Base-by-base conservation (phyloP, 805 yeast genomes). In the Candida nitratophila region DNA sequence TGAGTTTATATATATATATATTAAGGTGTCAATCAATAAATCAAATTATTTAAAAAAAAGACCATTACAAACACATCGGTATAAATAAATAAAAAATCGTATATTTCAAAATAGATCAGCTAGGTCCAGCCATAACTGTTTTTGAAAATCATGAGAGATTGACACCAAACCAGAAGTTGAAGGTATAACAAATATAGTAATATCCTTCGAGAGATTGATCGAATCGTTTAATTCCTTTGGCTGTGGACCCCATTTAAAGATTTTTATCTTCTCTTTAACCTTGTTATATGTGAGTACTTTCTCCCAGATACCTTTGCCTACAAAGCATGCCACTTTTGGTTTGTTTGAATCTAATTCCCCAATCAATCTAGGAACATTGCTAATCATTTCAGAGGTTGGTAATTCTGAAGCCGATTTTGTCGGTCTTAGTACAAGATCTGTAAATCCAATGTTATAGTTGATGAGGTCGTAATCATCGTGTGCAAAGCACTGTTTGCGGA, bases 261-360 rank as follows among this genome's bases (percentile, higher is more conserved):
- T 47, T 7, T 52, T 49, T 29, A 59, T 52, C 17, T 55, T 50
- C 34, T 57, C 54, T 19, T 68, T 66, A 6, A 59, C 6, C 7
- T 27, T 20, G 7, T n/a, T 24, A 11, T 17, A 54, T 42, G 51
- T 53, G 42, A 74, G 68, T 0, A 84, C 59, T 3, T 72, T 58
- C 44, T 81, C 86, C 87, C 88, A 84, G 7, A 84, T 81, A 0
- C 88, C 88, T 51, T 82, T 81, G 1, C 93, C 93, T 3, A 84
- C 76, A 20, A 85, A 60, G 30, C 83, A 80, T 0, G 81, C 63
- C 30, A 66, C 63, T 26, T 57, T 50, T 0, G 85, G 78, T 1
- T 57, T 44, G 27, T 65, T 47, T 1, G 32, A 38, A 2, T 56
- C 55, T 37, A 85, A 60, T 44, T 75, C 78, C 0, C 50, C 49